Evolutionary conservation across 2,329 filamentous ascomycete species (phyloP).

Genomic region (Calonectria naviculata): DNA sequence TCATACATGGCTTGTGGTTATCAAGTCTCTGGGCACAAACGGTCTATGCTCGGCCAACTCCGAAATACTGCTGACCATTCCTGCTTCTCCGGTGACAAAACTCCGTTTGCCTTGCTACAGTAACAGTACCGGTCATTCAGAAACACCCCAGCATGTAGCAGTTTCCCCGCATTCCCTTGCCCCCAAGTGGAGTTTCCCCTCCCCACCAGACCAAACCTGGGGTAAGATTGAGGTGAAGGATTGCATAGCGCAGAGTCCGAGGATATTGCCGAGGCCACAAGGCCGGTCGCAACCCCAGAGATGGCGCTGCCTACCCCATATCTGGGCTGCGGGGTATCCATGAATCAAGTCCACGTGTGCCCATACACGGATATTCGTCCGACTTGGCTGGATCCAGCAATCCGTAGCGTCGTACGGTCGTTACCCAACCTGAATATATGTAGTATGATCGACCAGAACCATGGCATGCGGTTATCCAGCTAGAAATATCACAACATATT

Average conservation of each 20-base stretch:
- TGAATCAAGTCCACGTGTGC: background rate
- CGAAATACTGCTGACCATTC: background rate
- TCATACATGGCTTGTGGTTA: background rate
- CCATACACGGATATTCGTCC: constrained; percentile 14
- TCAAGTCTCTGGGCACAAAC: background rate
- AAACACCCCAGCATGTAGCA: background rate
- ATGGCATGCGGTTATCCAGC: background rate
- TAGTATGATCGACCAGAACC: background rate
- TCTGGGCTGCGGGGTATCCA: background rate
- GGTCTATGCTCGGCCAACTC: background rate
- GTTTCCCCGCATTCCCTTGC: constrained; percentile 15
- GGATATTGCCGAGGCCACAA: background rate
- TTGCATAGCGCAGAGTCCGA: background rate
- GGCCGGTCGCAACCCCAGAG: constrained; percentile 4
- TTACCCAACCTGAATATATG: background rate
- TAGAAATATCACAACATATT: background rate
- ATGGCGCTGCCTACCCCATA: background rate
- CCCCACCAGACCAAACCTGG: background rate
- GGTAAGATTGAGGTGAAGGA: background rate
- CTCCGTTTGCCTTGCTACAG: background rate
- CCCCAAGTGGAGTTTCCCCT: background rate
- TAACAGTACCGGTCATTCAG: background rate
- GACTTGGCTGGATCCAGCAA: constrained; percentile 2
- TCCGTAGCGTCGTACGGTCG: background rate
- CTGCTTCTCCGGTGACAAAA: background rate